These are phyloP conservation scores for Botrytis elliptica DNA, from an alignment of 2,329 filamentous ascomycete genomes.

Conservation along the genomic window DNA sequence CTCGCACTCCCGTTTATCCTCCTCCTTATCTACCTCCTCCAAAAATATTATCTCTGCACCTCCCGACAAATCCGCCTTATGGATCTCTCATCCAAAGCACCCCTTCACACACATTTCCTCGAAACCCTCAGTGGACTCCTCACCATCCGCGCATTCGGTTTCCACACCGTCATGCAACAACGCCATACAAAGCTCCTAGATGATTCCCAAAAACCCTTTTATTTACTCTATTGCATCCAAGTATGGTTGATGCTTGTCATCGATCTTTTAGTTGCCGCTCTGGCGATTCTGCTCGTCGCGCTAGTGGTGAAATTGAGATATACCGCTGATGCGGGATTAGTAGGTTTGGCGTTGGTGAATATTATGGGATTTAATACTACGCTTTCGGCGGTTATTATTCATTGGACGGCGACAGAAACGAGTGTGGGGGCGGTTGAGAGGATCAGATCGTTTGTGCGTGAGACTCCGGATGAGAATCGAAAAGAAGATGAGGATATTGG, in stretches of 20 bases:
- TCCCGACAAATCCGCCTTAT: not conserved
- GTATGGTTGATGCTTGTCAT: conserved; percentile 53
- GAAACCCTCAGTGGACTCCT: not conserved
- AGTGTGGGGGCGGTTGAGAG: conserved; percentile 30
- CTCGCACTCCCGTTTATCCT: not conserved
- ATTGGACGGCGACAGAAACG: conserved; percentile 33
- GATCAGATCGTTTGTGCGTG: conserved; percentile 25
- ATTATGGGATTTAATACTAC: conserved; percentile 31
- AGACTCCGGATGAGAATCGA: conserved; percentile 25
- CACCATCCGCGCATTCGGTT: not conserved
- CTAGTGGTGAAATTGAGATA: conserved; percentile 37
- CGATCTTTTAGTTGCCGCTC: conserved; percentile 28
- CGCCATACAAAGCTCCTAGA: conserved; percentile 45
- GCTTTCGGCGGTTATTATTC: conserved; percentile 26
- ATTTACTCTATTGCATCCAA: conserved; percentile 56
- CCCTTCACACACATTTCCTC: not conserved
- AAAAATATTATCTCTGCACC: not conserved
- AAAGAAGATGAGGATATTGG: conserved; percentile 4
- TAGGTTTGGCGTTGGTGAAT: conserved; percentile 37
- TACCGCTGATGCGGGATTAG: conserved; percentile 28
- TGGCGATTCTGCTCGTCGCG: conserved; percentile 38
- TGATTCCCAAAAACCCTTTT: conserved; percentile 53
- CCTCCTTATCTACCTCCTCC: not conserved
- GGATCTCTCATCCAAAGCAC: not conserved
- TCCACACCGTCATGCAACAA: not conserved